Base-by-base conservation (phyloP, 345 rosid genomes). In the Abelmoschus esculentus region DNA sequence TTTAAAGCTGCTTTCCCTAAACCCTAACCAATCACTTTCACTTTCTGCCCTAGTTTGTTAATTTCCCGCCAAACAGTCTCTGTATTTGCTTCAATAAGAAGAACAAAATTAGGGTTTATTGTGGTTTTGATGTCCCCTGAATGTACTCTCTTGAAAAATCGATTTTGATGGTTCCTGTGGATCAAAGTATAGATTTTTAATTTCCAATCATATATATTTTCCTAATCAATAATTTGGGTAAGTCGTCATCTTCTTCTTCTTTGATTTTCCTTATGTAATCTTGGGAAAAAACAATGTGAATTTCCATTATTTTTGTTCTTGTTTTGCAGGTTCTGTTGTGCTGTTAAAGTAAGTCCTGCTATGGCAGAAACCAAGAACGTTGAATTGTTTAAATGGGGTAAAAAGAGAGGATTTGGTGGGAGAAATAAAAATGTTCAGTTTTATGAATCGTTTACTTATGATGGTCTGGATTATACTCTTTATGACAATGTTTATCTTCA, bases 371-470 rank as follows among this genome's bases (percentile, higher is more conserved):
- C 18, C 64, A 86, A 83, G 60, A 75, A 66, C 38, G 69, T 84
- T 57, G 86, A 82, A 61, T 90, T 7, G 8, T 38, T 95, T 71
- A 74, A 80, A 72, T 95, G 99, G 99, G 90, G 93, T 58, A 83
- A 77, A 71, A 80, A 80, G 83, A 81, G 73, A 83, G 77, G 89
- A 50, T 2, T 77, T 42, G 92, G 93, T 60, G 92, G 89, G 22
- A 82, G 26, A 73, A 88, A 85, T 26, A 86, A 84, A 72, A 86
- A 86, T 67, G 79, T 85, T 19, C 85, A 66, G 55, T 91, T 86
- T 76, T 95, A 91, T 55, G 85, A 87, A 62, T 87, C 96, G n/a
- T 91, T 90, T 77, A 72, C 75, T 9, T 89, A 72, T 17, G 92
- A 86, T 72, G 90, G 87, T 6, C 86, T 81, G 44, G 86, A 86